Evolutionary conservation across 2,329 filamentous ascomycete species (phyloP), one percentile per base, ranked within the genome.

Genomic region (Nigrospora oryzae): DNA sequence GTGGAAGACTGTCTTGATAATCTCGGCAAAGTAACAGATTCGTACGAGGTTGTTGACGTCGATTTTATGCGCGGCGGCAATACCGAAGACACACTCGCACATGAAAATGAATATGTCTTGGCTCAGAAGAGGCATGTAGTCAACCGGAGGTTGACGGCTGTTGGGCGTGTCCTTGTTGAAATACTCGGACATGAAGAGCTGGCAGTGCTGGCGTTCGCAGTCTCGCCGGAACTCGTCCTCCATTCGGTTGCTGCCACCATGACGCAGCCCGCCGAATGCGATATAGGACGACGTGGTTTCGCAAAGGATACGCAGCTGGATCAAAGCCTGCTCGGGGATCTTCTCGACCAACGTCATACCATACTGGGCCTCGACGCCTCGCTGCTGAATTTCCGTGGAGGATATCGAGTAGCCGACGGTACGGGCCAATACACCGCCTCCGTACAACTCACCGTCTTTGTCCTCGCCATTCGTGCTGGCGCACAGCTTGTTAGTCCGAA

Each of bases 231-330:
- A 87, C 57, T 93, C 87, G 39, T 67, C 67, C 40, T 79, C 75
- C 12, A 86, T 79, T 48, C 72, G 74, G 49, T 77, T 83, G 8
- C 79, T 73, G 0, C 76, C 74, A 3, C 69, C 71, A 16, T 75
- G 71, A 41, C 80, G 75, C 36, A 91, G 73, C 5, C 81, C 80
- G 2, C 88, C 86, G 47, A 95, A 73, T 2, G 88, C 79, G 44
- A 90, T 77, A 62, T 93, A 97, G 0, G 90, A 90, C 30, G 85
- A 79, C 1, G 87, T 85, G 1, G 90, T 97, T 67, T 96, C 93
- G 1, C 88, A 83, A 19, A 97, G 70, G 28, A 97, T 83, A 40
- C 90, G 86, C 28, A 98, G 73, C 60, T 97, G 89, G 2, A 87
- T 93, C 48, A 98, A 69, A 2, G 80, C 77, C 60, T 95, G 83